These are phyloP conservation scores for Tylopilus felleus DNA, from an alignment of 768 basidiomycete species.

Conservation along the genomic window DNA sequence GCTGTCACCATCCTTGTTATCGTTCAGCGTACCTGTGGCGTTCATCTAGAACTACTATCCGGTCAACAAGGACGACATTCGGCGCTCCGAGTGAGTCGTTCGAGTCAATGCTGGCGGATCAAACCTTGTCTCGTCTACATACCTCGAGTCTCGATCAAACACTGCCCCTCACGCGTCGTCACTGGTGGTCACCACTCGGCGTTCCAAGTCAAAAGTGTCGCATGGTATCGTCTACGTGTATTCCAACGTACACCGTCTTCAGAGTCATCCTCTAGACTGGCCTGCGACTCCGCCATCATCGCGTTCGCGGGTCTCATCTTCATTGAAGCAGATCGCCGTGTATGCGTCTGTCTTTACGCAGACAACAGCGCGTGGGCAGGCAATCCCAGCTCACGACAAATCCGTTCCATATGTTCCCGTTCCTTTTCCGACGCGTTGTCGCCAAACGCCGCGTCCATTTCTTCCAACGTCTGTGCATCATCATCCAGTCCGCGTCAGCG, in stretches of 20 bases:
- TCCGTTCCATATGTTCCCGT: slow-evolving; percentile 25
- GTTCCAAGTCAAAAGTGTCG: neutral
- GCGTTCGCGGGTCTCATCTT: neutral
- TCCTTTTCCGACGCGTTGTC: slow-evolving; percentile 27
- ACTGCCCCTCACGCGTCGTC: no score
- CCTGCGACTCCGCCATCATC: neutral
- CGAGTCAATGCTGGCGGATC: neutral
- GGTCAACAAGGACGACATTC: neutral
- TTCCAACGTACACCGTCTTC: neutral
- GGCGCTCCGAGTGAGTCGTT: neutral
- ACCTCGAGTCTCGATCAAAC: no score
- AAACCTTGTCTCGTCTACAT: neutral
- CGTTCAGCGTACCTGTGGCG: slow-evolving; percentile 2
- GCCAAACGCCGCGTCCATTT: slow-evolving; percentile 33
- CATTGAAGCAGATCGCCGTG: neutral
- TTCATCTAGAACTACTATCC: neutral
- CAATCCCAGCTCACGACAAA: slow-evolving; percentile 29
- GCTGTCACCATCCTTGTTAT: no score
- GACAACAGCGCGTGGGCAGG: slow-evolving; percentile 24
- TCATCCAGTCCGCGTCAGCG: neutral
- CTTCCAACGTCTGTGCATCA: slow-evolving; percentile 29
- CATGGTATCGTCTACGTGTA: neutral
- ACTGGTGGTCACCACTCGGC: neutral
- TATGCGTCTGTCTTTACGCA: neutral
- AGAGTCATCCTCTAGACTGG: no score